phyloP scores from a whole-genome alignment of 768 basidiomycete genomes.

The Dioszegia aurantiaca region DNA sequence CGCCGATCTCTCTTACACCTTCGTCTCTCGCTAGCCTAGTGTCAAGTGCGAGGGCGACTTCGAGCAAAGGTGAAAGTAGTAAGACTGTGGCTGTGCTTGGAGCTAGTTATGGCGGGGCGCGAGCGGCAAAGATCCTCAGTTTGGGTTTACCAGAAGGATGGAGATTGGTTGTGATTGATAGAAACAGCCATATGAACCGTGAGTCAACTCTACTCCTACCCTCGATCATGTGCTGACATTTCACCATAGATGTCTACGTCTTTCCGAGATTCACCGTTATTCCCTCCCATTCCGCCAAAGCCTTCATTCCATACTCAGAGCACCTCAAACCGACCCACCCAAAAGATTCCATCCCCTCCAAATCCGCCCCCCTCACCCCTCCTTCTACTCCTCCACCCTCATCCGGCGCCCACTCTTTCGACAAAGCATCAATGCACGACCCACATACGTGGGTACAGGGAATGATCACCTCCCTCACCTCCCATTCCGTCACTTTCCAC shows the following conservation, averaged over 20 bases:
- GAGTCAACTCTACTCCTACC: slow-evolving; percentile 20
- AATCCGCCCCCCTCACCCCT: slow-evolving; percentile 14
- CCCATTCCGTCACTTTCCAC: slow-evolving; percentile 33
- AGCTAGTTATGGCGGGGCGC: slow-evolving; percentile 39
- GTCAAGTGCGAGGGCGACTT: background rate
- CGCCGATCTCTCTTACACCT: slow-evolving; percentile 7
- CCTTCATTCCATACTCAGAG: slow-evolving; percentile 47
- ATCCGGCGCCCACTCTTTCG: slow-evolving; percentile 1
- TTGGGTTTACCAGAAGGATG: slow-evolving; percentile 33
- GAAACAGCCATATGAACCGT: slow-evolving; percentile 49
- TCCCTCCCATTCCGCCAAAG: slow-evolving; percentile 43
- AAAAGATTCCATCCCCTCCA: background rate
- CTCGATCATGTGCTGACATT: background rate
- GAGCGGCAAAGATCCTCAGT: slow-evolving; percentile 28
- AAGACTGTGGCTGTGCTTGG: slow-evolving; percentile 43
- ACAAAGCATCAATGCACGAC: slow-evolving; percentile 5
- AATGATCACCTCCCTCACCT: slow-evolving; percentile 23
- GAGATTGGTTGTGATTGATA: slow-evolving; percentile 41
- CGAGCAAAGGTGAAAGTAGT: background rate
- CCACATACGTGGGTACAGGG: slow-evolving; percentile 30
- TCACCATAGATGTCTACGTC: slow-evolving; percentile 47
- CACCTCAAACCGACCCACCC: slow-evolving; percentile 12
- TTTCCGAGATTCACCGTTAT: slow-evolving; percentile 51
- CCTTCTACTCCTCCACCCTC: slow-evolving; percentile 15
- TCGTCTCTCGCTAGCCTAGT: background rate